Evolutionary conservation across 1,284 basidiomycete species (phyloP).

Genomic region (Hemileia vastatrix): DNA sequence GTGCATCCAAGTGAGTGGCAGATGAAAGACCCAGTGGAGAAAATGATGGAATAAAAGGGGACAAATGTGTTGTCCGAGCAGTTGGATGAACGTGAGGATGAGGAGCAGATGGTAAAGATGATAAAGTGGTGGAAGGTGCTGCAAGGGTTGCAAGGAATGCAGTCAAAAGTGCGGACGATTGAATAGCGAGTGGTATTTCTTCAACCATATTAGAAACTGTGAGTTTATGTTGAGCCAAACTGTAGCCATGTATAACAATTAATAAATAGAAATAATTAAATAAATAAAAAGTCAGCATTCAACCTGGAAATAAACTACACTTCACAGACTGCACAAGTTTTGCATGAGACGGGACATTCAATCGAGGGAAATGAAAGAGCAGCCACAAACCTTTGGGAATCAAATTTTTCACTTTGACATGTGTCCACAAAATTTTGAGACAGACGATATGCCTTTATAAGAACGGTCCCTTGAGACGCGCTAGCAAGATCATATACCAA

Average conservation of each 20-base stretch:
- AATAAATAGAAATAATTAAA: not conserved
- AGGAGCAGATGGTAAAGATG: constrained; percentile 34
- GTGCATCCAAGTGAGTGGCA: constrained; percentile 35
- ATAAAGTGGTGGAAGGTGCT: constrained; percentile 45
- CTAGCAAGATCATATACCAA: constrained; percentile 47
- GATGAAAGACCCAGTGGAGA: constrained; percentile 29
- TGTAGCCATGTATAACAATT: constrained; percentile 40
- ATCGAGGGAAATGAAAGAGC: constrained; percentile 16
- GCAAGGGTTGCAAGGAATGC: constrained; percentile 71
- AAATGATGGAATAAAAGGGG: constrained; percentile 36
- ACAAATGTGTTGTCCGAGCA: constrained; percentile 44
- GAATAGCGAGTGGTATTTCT: constrained; percentile 78
- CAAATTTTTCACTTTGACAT: constrained; percentile 77
- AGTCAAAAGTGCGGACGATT: constrained; percentile 72
- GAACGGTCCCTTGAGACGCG: constrained; percentile 71
- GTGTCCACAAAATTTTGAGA: constrained; percentile 74
- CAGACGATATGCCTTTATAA: constrained; percentile 82
- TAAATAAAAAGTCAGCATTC: not conserved
- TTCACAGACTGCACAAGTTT: constrained; percentile 3
- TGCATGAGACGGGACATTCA: constrained; percentile 32
- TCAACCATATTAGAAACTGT: constrained; percentile 83
- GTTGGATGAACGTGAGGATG: constrained; percentile 31
- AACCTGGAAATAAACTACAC: constrained; percentile 12
- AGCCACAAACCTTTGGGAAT: constrained; percentile 59
- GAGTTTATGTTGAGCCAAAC: constrained; percentile 72